Conservation (phyloP, 2,329 filamentous ascomycete genomes). For the Sporothrix globosa region DNA sequence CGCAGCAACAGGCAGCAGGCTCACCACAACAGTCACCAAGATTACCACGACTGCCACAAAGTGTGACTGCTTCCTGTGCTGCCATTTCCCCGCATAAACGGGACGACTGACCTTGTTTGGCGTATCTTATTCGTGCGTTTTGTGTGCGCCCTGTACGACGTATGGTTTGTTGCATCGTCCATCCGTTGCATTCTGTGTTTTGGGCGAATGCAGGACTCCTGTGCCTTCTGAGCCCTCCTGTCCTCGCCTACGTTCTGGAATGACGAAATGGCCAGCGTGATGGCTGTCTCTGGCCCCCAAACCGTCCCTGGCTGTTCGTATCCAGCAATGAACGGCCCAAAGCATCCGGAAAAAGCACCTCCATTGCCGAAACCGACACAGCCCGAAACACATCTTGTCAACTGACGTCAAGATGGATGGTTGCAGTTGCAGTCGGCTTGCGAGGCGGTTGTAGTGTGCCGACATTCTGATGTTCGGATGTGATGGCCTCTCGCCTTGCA, state of each 20-base stretch:
- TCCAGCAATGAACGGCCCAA: not conserved
- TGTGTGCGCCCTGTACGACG: not conserved
- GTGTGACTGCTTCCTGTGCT: not conserved
- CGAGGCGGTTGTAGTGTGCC: not conserved
- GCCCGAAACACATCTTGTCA: not conserved
- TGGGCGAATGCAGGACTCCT: constrained; percentile 12
- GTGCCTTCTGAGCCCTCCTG: no score
- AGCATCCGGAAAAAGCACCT: not conserved
- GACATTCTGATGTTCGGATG: not conserved
- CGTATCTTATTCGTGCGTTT: constrained; percentile 18
- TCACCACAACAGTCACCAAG: no score
- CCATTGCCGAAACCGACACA: not conserved
- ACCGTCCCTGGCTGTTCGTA: not conserved
- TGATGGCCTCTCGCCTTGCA: not conserved
- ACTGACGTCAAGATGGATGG: constrained; percentile 15
- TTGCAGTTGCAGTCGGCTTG: constrained; percentile 1
- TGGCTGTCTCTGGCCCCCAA: constrained; percentile 11
- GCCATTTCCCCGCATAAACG: not conserved
- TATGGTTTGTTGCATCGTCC: constrained; percentile 7
- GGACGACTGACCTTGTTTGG: constrained; percentile 20
- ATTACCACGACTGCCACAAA: no score
- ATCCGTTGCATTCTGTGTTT: not conserved
- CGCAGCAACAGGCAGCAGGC: constrained; percentile 9
- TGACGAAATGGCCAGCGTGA: constrained; percentile 22
- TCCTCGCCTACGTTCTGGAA: not conserved